Evolutionary conservation across 2,329 filamentous ascomycete genomes (phyloP), one percentile per base, ranked within the genome.

Genomic region (Coniochaeta sp.): DNA sequence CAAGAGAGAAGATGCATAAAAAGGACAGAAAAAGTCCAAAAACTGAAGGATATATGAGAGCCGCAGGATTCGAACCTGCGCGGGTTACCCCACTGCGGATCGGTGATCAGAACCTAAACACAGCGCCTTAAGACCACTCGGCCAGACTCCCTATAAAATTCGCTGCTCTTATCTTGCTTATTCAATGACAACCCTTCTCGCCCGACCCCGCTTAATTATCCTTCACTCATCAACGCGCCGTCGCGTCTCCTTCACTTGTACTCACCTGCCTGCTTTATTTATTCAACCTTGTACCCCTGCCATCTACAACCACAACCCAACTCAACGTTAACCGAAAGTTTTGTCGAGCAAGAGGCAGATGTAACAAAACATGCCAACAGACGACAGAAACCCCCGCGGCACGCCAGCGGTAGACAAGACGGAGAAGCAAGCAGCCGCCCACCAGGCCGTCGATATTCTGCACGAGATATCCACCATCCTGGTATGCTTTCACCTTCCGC

Each of bases 391-490:
- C 38, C 38, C 38, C 7, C 18, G 18, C 12, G 38, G 20, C 20
- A 24, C 24, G 10, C 26, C 47, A 48, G 12, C 28, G 49, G 40
- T 30, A 16, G 80, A 83, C 57, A 72, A 77, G 51, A 71, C 64
- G 51, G 80, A 83, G 54, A 90, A 89, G 69, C 85, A 88, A 67
- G 81, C 81, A 59, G 87, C 87, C 24, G 89, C 89, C 16, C 85
- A 89, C 60, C 86, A 92, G 63, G 88, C 87, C 49, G 87, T 94
- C 56, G 87, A 91, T 65, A 90, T 92, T 47, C 78, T 91, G 27
- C 83, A 89, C 60, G 89, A 94, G 66, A 92, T 94, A 58, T 87
- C 92, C 49, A 94, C 89, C 38, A 86, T 99, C 51, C 78, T 99
- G 58, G 92, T 96, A 73, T 60, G 82, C 72, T 35, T 10, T n/a